Base-by-base conservation (phyloP, 345 rosid genomes). In the Euphorbia peplus region DNA sequence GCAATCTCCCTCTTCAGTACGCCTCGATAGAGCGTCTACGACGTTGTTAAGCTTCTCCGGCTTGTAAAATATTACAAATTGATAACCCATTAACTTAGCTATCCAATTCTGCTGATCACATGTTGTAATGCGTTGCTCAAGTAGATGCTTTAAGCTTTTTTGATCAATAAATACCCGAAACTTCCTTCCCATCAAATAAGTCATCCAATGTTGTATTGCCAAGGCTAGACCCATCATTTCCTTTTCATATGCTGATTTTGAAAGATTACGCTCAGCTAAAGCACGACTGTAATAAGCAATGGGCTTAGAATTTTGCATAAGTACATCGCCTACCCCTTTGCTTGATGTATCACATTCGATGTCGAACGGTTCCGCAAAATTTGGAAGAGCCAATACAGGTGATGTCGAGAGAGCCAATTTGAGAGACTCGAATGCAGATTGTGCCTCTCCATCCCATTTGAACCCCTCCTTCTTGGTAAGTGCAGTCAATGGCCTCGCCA, bases 241-340 rank as follows among this genome's bases (percentile, higher is more conserved):
- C 14, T 0, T 47, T 24, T 16, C 47, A 16, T 60, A 60, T 1
- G 35, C 14, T 0, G 16, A 55, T 7, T 12, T 22, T 0, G 32
- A 0, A 0, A 10, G 7, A 1, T 24, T 24, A 5, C 1, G 0
- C 1, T 2, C 32, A 0, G 18, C 8, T 8, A 55, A 12, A 0
- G 32, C 32, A 3, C 13, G 10, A 18, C 28, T 60, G 8, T 15
- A 30, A 2, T 5, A 60, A 0, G 64, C 46, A 16, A 60, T 16
- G 22, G 64, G 46, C 5, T 16, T 0, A 0, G 2, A n/a, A 14
- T 60, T 7, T 10, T 60, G 64, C 24, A 18, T 60, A 1, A 60
- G 12, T 0, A 60, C 22, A 15, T 24, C 64, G 12, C 46, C 64
- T 0, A 32, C 7, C 0, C 64, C 47, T 1, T 18, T 1, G 4